Percentiles rank a stretch among this genome's conserved stretches.
These are phyloP conservation scores for Colletotrichum musicola DNA, from an alignment of 2,329 filamentous ascomycete genomes.

Conservation along the genomic window DNA sequence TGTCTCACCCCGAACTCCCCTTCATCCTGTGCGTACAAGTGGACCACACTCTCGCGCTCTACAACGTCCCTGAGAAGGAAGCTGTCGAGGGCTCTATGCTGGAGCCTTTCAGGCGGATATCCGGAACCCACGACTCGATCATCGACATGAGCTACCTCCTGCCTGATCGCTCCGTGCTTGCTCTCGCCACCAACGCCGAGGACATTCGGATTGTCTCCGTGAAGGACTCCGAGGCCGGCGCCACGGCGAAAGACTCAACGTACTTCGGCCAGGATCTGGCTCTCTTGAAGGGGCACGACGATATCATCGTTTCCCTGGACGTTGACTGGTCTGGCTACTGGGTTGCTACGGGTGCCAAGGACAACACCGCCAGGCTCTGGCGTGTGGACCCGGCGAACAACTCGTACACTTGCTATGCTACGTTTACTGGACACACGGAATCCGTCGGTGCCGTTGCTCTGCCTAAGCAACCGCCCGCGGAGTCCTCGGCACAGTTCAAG, in stretches of 20 bases:
- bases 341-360: conserved; percentile 96
- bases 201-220: conserved; percentile 90
- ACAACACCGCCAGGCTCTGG: conserved; percentile 95
- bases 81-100: conserved; percentile 44
- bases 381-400: conserved; percentile 80
- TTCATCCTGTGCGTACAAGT: conserved; percentile 87
- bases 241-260: conserved; percentile 47
- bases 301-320: conserved; percentile 95
- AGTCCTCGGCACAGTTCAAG: conserved; percentile 76
- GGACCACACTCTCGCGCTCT: conserved; percentile 88
- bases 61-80: conserved; percentile 62
- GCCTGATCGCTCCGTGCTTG: conserved; percentile 83
- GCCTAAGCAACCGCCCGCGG: conserved; percentile 75
- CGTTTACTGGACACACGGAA: conserved; percentile 92
- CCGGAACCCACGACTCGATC: conserved; percentile 96
- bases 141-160: conserved; percentile 93
- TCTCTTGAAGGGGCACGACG: conserved; percentile 88
- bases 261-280: conserved; percentile 94
- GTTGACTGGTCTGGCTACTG: conserved; percentile 97
- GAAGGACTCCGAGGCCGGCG: conserved; percentile 51
- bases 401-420: conserved; percentile 83
- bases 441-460: conserved; percentile 91
- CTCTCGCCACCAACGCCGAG: conserved; percentile 94
- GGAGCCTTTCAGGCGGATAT: conserved; percentile 80
- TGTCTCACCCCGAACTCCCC: conserved; percentile 74